Conservation (phyloP, 1,284 basidiomycete species). For the Moniliella sp. region DNA sequence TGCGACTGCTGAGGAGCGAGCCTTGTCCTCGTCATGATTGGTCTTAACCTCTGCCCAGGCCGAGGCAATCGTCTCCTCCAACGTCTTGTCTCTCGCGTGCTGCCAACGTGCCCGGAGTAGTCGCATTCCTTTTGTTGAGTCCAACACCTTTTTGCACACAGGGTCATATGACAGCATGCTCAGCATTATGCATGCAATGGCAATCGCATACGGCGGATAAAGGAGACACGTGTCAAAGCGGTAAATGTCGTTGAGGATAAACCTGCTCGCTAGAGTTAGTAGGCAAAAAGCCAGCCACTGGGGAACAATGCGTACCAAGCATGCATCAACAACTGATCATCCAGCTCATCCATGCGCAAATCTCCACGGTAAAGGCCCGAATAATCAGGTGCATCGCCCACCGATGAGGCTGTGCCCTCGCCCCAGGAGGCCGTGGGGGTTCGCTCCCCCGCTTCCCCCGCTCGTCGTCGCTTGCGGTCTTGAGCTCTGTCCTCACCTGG, state of each 20-base stretch:
- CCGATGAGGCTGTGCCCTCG: neutral
- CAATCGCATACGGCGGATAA: conserved; percentile 80
- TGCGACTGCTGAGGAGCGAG: neutral
- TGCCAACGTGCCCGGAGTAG: too few species aligned
- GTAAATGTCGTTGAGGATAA: conserved; percentile 86
- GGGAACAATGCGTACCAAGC: too few species aligned
- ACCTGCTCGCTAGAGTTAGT: conserved; percentile 42
- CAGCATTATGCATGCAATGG: conserved; percentile 69
- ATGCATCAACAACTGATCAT: too few species aligned
- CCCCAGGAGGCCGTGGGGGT: neutral
- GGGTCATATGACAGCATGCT: conserved; percentile 14
- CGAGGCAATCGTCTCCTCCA: too few species aligned
- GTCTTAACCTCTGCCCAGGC: neutral
- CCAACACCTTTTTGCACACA: conserved; percentile 5
- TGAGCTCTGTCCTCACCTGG: conserved; percentile 5
- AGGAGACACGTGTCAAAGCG: conserved; percentile 69
- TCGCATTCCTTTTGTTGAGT: conserved; percentile 2
- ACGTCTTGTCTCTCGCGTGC: too few species aligned
- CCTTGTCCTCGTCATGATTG: neutral
- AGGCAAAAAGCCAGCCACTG: neutral
- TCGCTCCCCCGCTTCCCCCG: neutral
- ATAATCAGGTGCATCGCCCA: neutral
- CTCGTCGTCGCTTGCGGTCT: conserved; percentile 1
- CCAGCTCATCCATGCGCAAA: too few species aligned
- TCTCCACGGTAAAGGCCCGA: neutral